Evolutionary conservation across 148 eudicot species (phyloP).

Genomic region (Persicaria tinctoria): DNA sequence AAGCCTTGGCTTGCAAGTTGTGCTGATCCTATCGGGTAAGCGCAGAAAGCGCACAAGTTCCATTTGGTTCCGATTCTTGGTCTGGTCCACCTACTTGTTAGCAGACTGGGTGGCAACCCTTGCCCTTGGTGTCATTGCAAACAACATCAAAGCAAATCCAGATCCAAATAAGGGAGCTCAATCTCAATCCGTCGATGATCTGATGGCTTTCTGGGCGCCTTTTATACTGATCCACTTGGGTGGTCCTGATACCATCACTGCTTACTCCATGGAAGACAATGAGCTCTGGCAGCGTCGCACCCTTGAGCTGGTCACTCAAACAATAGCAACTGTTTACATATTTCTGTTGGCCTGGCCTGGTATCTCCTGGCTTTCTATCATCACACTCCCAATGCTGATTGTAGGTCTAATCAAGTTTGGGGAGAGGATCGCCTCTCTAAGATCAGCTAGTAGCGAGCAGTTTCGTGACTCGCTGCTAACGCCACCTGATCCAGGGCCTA

Average conservation of each 20-base stretch:
- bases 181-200: not conserved
- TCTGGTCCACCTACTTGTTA: constrained; percentile 33
- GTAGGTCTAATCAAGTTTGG: constrained; percentile 34
- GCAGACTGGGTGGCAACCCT: constrained; percentile 30
- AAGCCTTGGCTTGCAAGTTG: constrained; percentile 30
- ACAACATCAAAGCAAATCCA: not conserved
- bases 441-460: constrained; percentile 33
- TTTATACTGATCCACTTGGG: constrained; percentile 26
- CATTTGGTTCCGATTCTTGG: constrained; percentile 17
- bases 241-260: constrained; percentile 30
- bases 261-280: constrained; percentile 27
- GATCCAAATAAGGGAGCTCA: no score
- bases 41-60: constrained; percentile 18
- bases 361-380: constrained; percentile 15
- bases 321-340: constrained; percentile 23
- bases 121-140: constrained; percentile 27
- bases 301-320: constrained; percentile 29
- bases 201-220: constrained; percentile 25
- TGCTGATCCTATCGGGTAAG: constrained; percentile 24
- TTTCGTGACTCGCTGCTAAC: constrained; percentile 32
- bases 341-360: constrained; percentile 26
- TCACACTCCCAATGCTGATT: constrained; percentile 21
- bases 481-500: constrained; percentile 41
- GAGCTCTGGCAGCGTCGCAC: constrained; percentile 45
- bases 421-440: constrained; percentile 34